Conservation (phyloP, 2,329 filamentous ascomycete genomes). For the Colletotrichum spinosum region DNA sequence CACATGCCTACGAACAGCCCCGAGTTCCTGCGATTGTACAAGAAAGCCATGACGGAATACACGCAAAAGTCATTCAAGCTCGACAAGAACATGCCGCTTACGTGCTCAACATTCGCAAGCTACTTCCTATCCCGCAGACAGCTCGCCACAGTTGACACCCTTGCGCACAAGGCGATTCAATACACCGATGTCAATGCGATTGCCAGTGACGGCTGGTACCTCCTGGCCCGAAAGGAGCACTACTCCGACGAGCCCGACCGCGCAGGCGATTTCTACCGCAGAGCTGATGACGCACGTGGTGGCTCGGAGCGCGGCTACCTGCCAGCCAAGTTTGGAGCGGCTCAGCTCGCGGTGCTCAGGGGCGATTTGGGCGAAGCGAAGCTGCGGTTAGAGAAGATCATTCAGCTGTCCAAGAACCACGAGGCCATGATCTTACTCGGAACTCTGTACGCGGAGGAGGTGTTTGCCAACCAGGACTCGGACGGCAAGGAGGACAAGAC, state of each 20-base stretch:
- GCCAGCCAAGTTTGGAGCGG: constrained; percentile 93
- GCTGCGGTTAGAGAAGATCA: constrained; percentile 92
- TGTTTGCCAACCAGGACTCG: constrained; percentile 80
- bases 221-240: constrained; percentile 92
- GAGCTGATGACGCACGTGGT: constrained; percentile 91
- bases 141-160: constrained; percentile 82
- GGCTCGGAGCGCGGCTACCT: constrained; percentile 91
- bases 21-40: constrained; percentile 87
- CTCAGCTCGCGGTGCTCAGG: constrained; percentile 87
- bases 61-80: constrained; percentile 94
- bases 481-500: constrained; percentile 88
- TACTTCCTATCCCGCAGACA: constrained; percentile 90
- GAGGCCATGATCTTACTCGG: constrained; percentile 95
- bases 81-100: constrained; percentile 90
- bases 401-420: constrained; percentile 83
- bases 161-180: constrained; percentile 94
- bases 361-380: constrained; percentile 92
- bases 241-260: constrained; percentile 79
- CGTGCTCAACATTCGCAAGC: constrained; percentile 88
- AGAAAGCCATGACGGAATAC: constrained; percentile 93
- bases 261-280: constrained; percentile 87
- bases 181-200: constrained; percentile 96
- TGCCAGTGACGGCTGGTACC: constrained; percentile 97
- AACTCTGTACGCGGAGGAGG: constrained; percentile 92
- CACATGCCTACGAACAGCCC: constrained; percentile 86